Conservation (phyloP, 257 asterid species). For the Gentiana dahurica region DNA sequence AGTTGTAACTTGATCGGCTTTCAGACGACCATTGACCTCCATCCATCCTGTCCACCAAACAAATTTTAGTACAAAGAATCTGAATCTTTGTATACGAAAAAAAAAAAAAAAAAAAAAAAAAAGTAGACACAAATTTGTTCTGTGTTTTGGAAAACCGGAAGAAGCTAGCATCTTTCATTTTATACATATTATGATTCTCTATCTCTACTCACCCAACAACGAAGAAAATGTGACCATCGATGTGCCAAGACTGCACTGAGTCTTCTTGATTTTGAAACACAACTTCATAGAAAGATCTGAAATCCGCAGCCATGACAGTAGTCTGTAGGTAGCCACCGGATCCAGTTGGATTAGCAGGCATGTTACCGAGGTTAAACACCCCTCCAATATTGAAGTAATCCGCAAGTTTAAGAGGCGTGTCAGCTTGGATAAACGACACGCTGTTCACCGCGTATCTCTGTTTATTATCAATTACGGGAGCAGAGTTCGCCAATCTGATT, state of each 20-base stretch:
- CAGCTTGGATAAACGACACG: constrained; percentile 32
- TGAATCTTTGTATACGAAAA: neutral
- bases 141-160: neutral
- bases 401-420: constrained; percentile 43
- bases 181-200: neutral
- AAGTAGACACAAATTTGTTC: neutral
- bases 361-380: constrained; percentile 28
- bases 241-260: constrained; percentile 41
- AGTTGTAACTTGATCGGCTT: constrained; percentile 29
- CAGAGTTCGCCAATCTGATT: constrained; percentile 31
- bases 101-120: neutral
- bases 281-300: constrained; percentile 26
- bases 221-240: constrained; percentile 37
- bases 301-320: constrained; percentile 39
- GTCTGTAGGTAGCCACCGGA: constrained; percentile 31
- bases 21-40: constrained; percentile 31
- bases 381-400: constrained; percentile 30
- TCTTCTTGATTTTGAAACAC: constrained; percentile 36
- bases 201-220: constrained; percentile 27
- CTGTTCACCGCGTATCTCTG: constrained; percentile 40
- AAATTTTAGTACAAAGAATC: neutral
- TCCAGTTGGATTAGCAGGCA: constrained; percentile 27
- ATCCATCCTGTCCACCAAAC: constrained; percentile 23
- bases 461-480: constrained; percentile 27
- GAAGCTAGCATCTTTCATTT: neutral